phyloP scores from a whole-genome alignment of 768 basidiomycete genomes.

The Boletales sp. region DNA sequence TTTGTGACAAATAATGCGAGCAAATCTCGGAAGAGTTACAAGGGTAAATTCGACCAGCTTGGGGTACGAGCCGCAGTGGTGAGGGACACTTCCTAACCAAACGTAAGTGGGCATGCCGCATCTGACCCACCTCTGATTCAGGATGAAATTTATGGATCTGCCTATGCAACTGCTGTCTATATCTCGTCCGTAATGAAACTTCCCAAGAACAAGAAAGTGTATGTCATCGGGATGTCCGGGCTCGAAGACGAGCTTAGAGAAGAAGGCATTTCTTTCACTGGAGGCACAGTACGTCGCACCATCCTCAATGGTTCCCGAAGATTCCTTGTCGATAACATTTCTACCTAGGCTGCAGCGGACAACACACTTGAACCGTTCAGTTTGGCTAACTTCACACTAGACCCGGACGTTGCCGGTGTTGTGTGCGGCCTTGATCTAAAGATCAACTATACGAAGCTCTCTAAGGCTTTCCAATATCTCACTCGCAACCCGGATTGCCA shows the following conservation, averaged over 20 bases:
- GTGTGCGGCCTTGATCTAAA: conserved; percentile 87
- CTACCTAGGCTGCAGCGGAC: conserved; percentile 76
- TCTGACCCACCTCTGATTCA: conserved; percentile 29
- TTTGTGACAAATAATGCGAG: conserved; percentile 99
- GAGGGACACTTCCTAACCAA: conserved; percentile 30
- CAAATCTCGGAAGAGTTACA: conserved; percentile 86
- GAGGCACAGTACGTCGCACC: conserved; percentile 70
- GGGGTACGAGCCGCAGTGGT: conserved; percentile 84
- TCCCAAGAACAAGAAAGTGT: conserved; percentile 89
- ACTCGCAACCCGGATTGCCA: conserved; percentile 72
- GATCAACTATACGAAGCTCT: conserved; percentile 92
- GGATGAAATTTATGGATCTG: conserved; percentile 98
- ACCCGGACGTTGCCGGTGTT: conserved; percentile 84
- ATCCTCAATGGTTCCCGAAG: neutral
- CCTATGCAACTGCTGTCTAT: conserved; percentile 81
- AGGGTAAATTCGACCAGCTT: conserved; percentile 86
- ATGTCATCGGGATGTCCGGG: conserved; percentile 89
- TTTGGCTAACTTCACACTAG: conserved; percentile 65
- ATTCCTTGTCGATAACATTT: neutral
- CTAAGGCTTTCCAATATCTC: conserved; percentile 89
- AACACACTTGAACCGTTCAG: conserved; percentile 68
- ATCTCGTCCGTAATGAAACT: conserved; percentile 86
- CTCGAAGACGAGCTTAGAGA: conserved; percentile 90
- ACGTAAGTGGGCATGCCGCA: neutral
- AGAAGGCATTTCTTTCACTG: conserved; percentile 76